These are phyloP conservation scores for Leccinum imitatum DNA, from an alignment of 768 basidiomycete genomes.

Conservation along the genomic window DNA sequence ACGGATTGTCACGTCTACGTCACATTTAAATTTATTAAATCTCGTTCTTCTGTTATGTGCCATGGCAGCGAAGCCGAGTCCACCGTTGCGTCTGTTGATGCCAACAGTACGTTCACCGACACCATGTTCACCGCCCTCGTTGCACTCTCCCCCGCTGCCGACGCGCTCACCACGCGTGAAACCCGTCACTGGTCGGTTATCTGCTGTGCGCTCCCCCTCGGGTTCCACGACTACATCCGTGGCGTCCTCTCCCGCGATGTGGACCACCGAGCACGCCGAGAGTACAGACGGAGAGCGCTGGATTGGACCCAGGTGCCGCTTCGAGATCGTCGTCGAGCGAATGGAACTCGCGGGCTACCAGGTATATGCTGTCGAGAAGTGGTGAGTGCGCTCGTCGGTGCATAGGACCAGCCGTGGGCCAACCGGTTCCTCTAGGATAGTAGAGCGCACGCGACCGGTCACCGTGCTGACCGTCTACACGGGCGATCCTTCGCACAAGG, in stretches of 20 bases:
- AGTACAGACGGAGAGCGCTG: slow-evolving; percentile 36
- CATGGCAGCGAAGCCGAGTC: slow-evolving; percentile 20
- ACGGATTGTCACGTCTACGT: slow-evolving; percentile 12
- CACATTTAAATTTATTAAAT: slow-evolving; percentile 5
- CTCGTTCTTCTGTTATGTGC: not conserved
- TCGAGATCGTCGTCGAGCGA: slow-evolving; percentile 48
- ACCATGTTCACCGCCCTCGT: not conserved
- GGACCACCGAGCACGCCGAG: slow-evolving; percentile 15
- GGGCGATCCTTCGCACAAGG: slow-evolving; percentile 68
- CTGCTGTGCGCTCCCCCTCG: slow-evolving; percentile 34
- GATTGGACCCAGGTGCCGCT: slow-evolving; percentile 46
- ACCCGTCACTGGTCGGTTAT: slow-evolving; percentile 26
- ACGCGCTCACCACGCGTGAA: slow-evolving; percentile 27
- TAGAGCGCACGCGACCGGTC: slow-evolving; percentile 59
- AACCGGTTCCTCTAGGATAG: slow-evolving; percentile 49
- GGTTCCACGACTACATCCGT: slow-evolving; percentile 28
- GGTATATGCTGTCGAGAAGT: slow-evolving; percentile 86
- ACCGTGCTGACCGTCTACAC: slow-evolving; percentile 74
- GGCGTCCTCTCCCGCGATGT: slow-evolving; percentile 3
- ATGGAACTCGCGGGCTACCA: slow-evolving; percentile 61
- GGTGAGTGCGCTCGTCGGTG: slow-evolving; percentile 43
- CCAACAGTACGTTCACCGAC: slow-evolving; percentile 33
- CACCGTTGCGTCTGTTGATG: slow-evolving; percentile 29
- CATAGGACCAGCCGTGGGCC: not conserved
- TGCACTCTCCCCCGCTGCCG: slow-evolving; percentile 13